Percentiles rank a stretch among this genome's conserved stretches.
These are phyloP conservation scores for Daphne laureola DNA, from an alignment of 441 rosid genomes.

Conservation along the genomic window DNA sequence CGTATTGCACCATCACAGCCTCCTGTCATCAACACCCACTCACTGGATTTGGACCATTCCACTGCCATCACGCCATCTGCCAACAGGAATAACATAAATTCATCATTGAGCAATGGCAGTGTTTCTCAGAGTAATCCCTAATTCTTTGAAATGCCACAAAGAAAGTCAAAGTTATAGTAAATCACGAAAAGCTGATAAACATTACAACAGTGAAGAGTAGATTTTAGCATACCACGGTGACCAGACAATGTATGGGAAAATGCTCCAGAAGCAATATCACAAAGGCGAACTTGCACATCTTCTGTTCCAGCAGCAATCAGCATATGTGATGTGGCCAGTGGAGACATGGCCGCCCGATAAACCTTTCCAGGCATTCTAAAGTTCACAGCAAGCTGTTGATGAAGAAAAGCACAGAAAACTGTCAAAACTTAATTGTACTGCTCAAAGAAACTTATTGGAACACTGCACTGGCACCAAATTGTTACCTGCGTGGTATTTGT, in stretches of 20 bases:
- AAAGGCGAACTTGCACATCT: conserved; percentile 94
- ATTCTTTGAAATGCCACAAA: too few species aligned
- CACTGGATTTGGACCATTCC: conserved; percentile 92
- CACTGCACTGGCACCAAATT: neutral
- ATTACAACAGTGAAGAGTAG: too few species aligned
- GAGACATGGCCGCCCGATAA: conserved; percentile 83
- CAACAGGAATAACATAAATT: conserved; percentile 18
- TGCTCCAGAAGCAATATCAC: conserved; percentile 91
- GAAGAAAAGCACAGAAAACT: conserved; percentile 8
- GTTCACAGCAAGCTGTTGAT: conserved; percentile 54
- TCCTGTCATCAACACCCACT: conserved; percentile 84
- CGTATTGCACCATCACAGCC: conserved; percentile 98
- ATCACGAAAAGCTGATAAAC: too few species aligned
- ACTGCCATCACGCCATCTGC: conserved; percentile 89
- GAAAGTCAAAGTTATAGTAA: too few species aligned
- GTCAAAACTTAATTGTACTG: neutral
- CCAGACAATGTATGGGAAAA: conserved; percentile 88
- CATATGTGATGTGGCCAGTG: conserved; percentile 80
- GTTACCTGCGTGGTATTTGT: conserved; percentile 73
- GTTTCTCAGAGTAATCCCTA: neutral
- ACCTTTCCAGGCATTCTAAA: conserved; percentile 94
- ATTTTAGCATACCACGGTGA: conserved; percentile 66
- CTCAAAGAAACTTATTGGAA: conserved; percentile 1
- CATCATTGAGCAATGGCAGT: neutral
- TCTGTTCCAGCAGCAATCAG: conserved; percentile 89